A percentile compares a stretch with the other conserved stretches of the same genome.
Conservation (phyloP, 73 alveolate species). For the Tetrahymena malaccensis region DNA sequence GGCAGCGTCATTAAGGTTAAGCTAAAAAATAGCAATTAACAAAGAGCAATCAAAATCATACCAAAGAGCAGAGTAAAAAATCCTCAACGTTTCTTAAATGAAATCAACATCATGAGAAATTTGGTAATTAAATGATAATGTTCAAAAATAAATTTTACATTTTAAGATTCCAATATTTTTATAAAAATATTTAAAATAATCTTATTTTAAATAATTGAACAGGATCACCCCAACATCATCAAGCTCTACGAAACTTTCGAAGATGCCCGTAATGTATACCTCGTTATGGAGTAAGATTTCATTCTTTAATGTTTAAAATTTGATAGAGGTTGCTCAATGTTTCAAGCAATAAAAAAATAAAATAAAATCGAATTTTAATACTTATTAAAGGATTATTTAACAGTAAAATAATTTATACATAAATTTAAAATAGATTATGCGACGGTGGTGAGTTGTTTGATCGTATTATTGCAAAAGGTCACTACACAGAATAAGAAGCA, state of each 20-base stretch:
- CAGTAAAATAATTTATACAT: background rate
- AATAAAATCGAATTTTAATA: background rate
- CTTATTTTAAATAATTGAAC: background rate
- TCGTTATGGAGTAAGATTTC: conserved; percentile 68
- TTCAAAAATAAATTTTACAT: background rate
- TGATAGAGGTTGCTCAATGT: background rate
- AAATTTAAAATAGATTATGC: conserved; percentile 43
- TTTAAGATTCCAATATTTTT: background rate
- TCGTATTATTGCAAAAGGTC: conserved; percentile 59
- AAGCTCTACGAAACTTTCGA: conserved; percentile 69
- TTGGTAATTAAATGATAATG: conserved; percentile 7
- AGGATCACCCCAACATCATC: conserved; percentile 76
- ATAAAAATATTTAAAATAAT: too few relatives aligned
- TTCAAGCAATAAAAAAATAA: background rate
- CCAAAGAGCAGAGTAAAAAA: conserved; percentile 73
- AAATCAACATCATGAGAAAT: conserved; percentile 43
- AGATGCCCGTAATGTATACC: conserved; percentile 42
- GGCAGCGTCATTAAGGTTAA: conserved; percentile 36
- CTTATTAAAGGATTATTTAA: background rate
- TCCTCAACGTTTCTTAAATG: conserved; percentile 49
- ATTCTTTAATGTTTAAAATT: background rate
- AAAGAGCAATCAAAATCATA: conserved; percentile 80
- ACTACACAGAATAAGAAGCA: conserved; percentile 78
- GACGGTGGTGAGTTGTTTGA: conserved; percentile 92
- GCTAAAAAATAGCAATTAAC: conserved; percentile 7